A percentile compares a stretch with the other conserved stretches of the same genome.
Evolutionary conservation across 2,329 filamentous ascomycete species (phyloP).

Genomic region (Neospermospora avenae): DNA sequence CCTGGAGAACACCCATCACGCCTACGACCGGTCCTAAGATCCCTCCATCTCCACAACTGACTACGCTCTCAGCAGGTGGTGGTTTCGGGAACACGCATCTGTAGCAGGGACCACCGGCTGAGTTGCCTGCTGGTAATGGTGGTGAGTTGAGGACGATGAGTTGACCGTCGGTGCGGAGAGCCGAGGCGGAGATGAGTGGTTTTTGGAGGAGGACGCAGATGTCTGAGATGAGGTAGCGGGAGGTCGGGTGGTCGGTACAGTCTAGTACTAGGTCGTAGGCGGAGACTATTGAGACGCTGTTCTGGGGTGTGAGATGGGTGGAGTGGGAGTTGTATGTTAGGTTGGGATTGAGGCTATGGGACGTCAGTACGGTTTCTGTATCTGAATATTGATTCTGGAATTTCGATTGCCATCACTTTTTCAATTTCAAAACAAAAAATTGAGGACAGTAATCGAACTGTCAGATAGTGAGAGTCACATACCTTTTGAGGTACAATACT

Average conservation of each 20-base stretch:
- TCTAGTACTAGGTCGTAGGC: conserved; percentile 84
- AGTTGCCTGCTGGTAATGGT: conserved; percentile 55
- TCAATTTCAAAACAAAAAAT: too few relatives aligned
- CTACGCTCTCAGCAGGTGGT: conserved; percentile 76
- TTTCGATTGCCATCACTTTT: too few relatives aligned
- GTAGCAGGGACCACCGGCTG: conserved; percentile 77
- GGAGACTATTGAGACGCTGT: conserved; percentile 63
- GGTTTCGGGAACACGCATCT: conserved; percentile 88
- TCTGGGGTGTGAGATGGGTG: conserved; percentile 64
- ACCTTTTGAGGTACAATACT: conserved; percentile 55
- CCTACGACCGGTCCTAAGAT: conserved; percentile 92
- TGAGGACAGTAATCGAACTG: too few relatives aligned
- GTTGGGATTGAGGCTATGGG: conserved; percentile 67
- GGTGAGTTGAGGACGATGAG: conserved; percentile 85
- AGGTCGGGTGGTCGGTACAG: conserved; percentile 90
- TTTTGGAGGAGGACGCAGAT: conserved; percentile 76
- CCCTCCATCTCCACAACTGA: conserved; percentile 88
- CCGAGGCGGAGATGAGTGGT: conserved; percentile 84
- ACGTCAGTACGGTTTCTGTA: too few relatives aligned
- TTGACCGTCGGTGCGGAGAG: conserved; percentile 84
- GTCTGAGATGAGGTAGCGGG: conserved; percentile 90
- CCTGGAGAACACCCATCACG: conserved; percentile 88
- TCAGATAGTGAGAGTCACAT: conserved; percentile 30
- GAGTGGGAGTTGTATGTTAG: conserved; percentile 61
- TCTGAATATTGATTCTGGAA: too few relatives aligned